Evolutionary conservation across 2,329 filamentous ascomycete species (phyloP).

Genomic region (Rachicladosporium sp.): DNA sequence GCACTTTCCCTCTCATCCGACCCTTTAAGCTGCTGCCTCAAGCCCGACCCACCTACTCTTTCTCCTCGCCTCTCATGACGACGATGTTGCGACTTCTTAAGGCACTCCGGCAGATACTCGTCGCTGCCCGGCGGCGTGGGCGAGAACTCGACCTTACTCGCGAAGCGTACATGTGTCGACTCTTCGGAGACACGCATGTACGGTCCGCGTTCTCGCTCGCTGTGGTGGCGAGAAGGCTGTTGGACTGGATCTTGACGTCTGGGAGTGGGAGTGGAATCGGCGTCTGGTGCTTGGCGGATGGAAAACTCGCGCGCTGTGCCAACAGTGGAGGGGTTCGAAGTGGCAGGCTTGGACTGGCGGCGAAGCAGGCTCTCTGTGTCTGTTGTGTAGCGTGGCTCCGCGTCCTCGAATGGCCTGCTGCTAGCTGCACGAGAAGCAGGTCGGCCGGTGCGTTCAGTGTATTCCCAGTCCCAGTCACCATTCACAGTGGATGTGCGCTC

Average conservation of each 20-base stretch:
- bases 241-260: not conserved
- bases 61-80: not conserved
- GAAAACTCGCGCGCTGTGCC: too few species aligned
- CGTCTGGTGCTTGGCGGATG: too few species aligned
- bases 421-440: not conserved
- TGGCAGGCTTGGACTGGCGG: not conserved
- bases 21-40: constrained; percentile 3
- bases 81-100: not conserved
- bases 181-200: constrained; percentile 5
- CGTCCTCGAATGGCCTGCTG: too few species aligned
- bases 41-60: not conserved
- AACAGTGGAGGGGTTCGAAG: not conserved
- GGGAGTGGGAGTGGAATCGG: too few species aligned
- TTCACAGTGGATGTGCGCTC: constrained; percentile 1
- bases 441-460: constrained; percentile 1
- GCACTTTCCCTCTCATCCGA: constrained; percentile 7
- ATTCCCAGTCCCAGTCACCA: constrained; percentile 6
- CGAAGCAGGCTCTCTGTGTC: constrained; percentile 3
- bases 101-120: constrained; percentile 8
- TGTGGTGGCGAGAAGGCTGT: not conserved
- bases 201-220: constrained; percentile 4
- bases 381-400: not conserved
- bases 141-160: constrained; percentile 21
- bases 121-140: constrained; percentile 21
- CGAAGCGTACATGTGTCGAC: constrained; percentile 19